Percentiles rank a stretch among this genome's conserved stretches.
Evolutionary conservation across 306 rosid species (phyloP).

Genomic region (Ochetophila trinervis): DNA sequence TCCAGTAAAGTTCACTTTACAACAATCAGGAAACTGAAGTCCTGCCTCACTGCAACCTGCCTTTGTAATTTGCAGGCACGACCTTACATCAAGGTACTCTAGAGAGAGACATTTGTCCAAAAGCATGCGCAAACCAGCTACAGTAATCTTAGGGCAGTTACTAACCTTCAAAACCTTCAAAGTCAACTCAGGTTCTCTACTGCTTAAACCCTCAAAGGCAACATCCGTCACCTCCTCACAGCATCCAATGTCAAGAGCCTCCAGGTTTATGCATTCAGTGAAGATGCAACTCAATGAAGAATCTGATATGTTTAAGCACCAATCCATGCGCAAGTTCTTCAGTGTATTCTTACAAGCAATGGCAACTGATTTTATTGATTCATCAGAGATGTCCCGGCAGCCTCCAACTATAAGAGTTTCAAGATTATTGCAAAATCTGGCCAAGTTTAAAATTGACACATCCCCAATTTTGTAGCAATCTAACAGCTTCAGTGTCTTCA

Average conservation of each 20-base stretch:
- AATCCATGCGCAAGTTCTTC: slow-evolving; percentile 84
- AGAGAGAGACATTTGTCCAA: slow-evolving; percentile 55
- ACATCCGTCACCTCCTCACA: slow-evolving; percentile 89
- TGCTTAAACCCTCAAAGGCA: slow-evolving; percentile 57
- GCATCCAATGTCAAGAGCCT: slow-evolving; percentile 84
- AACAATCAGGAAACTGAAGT: slow-evolving; percentile 59
- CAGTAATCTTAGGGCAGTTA: slow-evolving; percentile 80
- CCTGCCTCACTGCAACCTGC: slow-evolving; percentile 74
- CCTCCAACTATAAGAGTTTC: slow-evolving; percentile 84
- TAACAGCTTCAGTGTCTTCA: slow-evolving; percentile 70
- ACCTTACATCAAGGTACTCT: slow-evolving; percentile 82
- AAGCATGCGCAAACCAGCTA: slow-evolving; percentile 64
- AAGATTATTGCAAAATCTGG: slow-evolving; percentile 59
- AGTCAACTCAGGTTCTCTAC: slow-evolving; percentile 43
- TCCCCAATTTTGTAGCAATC: slow-evolving; percentile 85
- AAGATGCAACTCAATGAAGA: slow-evolving; percentile 68
- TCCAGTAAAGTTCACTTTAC: slow-evolving; percentile 77
- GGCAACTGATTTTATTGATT: slow-evolving; percentile 58
- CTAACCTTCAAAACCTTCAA: slow-evolving; percentile 75
- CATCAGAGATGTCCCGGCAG: slow-evolving; percentile 72
- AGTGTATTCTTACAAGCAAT: slow-evolving; percentile 54
- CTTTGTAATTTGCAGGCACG: slow-evolving; percentile 77
- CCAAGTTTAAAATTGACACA: slow-evolving; percentile 51
- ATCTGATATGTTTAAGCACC: slow-evolving; percentile 77
- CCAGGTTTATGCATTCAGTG: slow-evolving; percentile 61